phyloP scores from a whole-genome alignment of 805 yeast species.

The Wickerhamomyces canadensis region DNA sequence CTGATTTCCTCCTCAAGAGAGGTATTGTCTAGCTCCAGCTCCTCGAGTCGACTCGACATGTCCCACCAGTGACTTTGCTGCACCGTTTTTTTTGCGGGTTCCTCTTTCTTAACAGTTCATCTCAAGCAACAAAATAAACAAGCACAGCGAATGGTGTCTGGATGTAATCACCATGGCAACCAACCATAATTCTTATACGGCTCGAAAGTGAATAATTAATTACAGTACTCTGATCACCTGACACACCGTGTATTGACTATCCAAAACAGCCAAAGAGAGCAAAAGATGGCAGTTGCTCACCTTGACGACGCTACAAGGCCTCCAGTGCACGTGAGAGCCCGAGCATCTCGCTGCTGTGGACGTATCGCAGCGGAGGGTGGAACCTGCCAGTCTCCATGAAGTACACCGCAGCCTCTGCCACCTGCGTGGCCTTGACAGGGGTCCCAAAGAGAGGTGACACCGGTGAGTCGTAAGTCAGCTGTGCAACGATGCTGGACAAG shows the following conservation, averaged over 20 bases:
- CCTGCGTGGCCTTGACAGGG: slow-evolving; percentile 15
- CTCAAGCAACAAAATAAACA: not conserved
- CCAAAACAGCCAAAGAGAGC: not conserved
- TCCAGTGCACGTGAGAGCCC: not conserved
- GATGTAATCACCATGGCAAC: no score
- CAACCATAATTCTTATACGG: no score
- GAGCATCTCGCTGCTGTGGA: not conserved
- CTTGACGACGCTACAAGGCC: no score
- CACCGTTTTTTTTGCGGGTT: no score
- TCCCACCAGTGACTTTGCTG: no score
- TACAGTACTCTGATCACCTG: no score
- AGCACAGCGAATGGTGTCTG: not conserved
- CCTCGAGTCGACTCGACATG: slow-evolving; percentile 24
- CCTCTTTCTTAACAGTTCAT: no score
- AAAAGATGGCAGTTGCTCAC: no score
- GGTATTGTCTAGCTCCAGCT: slow-evolving; percentile 30
- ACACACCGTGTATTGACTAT: no score
- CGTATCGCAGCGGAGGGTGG: not conserved
- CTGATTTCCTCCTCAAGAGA: slow-evolving; percentile 29
- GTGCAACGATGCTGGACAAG: slow-evolving; percentile 12
- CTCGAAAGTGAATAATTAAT: no score
- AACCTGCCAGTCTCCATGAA: slow-evolving; percentile 9
- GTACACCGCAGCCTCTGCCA: slow-evolving; percentile 13
- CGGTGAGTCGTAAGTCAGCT: slow-evolving; percentile 11
- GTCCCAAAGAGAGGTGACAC: slow-evolving; percentile 10